These are phyloP conservation scores for Cynanchum wilfordii DNA, from an alignment of 257 asterid species.

Conservation along the genomic window DNA sequence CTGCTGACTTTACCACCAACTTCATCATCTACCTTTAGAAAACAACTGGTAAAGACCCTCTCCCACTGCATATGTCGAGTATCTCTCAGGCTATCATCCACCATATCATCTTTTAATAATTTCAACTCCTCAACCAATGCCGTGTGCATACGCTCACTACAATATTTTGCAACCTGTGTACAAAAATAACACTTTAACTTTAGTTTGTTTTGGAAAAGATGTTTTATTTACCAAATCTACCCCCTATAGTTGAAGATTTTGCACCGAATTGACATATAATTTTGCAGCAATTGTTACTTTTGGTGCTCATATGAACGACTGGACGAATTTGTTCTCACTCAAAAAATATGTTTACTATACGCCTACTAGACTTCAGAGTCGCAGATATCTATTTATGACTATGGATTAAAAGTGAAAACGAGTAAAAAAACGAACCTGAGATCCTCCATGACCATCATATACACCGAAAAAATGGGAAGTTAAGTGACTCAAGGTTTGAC, in stretches of 20 bases:
- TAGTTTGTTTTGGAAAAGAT: not conserved
- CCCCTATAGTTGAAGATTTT: not conserved
- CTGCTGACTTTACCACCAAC: conserved; percentile 55
- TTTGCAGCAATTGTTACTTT: not conserved
- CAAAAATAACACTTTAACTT: not conserved
- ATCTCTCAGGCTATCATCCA: conserved; percentile 34
- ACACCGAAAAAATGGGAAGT: conserved; percentile 88
- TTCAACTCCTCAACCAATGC: conserved; percentile 60
- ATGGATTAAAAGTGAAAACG: not conserved
- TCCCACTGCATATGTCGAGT: conserved; percentile 63
- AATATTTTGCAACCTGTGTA: conserved; percentile 71
- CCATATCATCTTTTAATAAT: conserved; percentile 28
- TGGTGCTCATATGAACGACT: not conserved
- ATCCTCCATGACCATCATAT: conserved; percentile 93
- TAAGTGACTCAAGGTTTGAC: conserved; percentile 55
- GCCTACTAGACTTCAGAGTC: not conserved
- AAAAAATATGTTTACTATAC: not conserved
- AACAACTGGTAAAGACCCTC: conserved; percentile 57
- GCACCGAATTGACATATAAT: not conserved
- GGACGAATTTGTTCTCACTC: not conserved
- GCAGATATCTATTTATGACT: not conserved
- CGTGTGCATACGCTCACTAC: conserved; percentile 60
- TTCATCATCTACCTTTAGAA: conserved; percentile 69
- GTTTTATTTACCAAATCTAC: not conserved
- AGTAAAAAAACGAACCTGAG: conserved; percentile 50